These are phyloP conservation scores for Bruguiera hainesii DNA, from an alignment of 441 rosid genomes.

Conservation along the genomic window DNA sequence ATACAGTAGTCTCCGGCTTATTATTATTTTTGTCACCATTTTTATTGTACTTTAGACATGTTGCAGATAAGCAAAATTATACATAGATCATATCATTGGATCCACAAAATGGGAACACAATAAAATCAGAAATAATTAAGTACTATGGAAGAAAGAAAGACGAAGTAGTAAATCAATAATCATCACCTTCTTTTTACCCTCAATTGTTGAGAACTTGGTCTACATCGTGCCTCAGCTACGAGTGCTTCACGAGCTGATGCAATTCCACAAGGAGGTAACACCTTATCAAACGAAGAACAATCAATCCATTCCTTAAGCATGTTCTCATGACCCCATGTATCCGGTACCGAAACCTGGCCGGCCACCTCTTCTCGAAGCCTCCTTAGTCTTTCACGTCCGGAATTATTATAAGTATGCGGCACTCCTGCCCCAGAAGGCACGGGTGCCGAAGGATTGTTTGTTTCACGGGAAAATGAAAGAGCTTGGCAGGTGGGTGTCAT, in stretches of 20 bases:
- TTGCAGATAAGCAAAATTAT: too few species aligned
- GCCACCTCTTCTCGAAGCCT: slow-evolving; percentile 60
- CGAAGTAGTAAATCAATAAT: not conserved
- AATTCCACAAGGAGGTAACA: slow-evolving; percentile 46
- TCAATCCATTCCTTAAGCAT: slow-evolving; percentile 67
- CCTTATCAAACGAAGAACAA: slow-evolving; percentile 48
- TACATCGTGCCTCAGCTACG: slow-evolving; percentile 34
- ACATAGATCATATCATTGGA: too few species aligned
- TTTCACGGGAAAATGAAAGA: slow-evolving; percentile 7
- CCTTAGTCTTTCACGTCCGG: slow-evolving; percentile 62
- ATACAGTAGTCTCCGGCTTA: too few species aligned
- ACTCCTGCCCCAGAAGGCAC: not conserved
- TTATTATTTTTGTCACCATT: too few species aligned
- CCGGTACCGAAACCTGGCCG: slow-evolving; percentile 61
- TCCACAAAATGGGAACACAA: too few species aligned
- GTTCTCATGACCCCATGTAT: slow-evolving; percentile 63
- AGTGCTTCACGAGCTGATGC: slow-evolving; percentile 66
- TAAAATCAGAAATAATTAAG: too few species aligned
- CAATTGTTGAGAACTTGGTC: slow-evolving; percentile 24
- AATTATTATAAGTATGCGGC: not conserved
- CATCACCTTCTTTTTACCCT: slow-evolving; percentile 39
- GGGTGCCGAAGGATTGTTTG: slow-evolving; percentile 8
- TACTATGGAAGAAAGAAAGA: slow-evolving; percentile 29
- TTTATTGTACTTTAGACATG: too few species aligned
- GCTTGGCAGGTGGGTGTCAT: not conserved